Base-by-base conservation (phyloP, 108 stramenopile species). In the Seminavis robusta region DNA sequence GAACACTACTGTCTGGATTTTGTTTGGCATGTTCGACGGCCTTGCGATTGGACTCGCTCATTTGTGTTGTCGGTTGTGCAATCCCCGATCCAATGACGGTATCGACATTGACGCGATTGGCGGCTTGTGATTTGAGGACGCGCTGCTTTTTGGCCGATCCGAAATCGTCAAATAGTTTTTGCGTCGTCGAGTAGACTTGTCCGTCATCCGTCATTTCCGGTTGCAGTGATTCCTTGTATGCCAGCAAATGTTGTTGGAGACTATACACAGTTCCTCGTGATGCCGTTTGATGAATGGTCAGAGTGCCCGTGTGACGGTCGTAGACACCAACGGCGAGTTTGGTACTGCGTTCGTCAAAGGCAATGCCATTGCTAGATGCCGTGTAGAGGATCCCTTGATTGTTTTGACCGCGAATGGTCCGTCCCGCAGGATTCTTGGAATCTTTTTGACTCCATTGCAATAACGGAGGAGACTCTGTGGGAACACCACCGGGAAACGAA, bases 91-190 rank as follows among this genome's bases (percentile, higher is more conserved):
- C 88, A 26, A 90, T 68, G 27, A 94, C 88, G 39, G 67, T 60
- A 39, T 90, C 67, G 24, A 84, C 61, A 59, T 85, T 78, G n/a
- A 94, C 87, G 26, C 70, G 54, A 70, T 94, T 94, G 19, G 92
- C 86, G 1, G 68, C 81, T 53, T 84, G 73, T 10, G 68, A 71
- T 38, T 72, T 75, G 64, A 94, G 71, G 15, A 83, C 89, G 62
- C 68, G 78, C 44, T 79, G 82, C 48, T 94, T 94, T 76, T 94
- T 94, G 55, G 72, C 41, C 27, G 63, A 67, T 15, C 92, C 89
- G 58, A 94, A 94, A 44, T 80, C 80, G 52, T 83, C 76, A 55
- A 82, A 88, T 4, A 94, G 65, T 4, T 69, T 48, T 25, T 46
- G 54, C 33, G 80, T 75, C 19, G 54, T 21, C 0, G 63, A 54